phyloP scores from a whole-genome alignment of 768 basidiomycete species.

The Amanita thiersii region DNA sequence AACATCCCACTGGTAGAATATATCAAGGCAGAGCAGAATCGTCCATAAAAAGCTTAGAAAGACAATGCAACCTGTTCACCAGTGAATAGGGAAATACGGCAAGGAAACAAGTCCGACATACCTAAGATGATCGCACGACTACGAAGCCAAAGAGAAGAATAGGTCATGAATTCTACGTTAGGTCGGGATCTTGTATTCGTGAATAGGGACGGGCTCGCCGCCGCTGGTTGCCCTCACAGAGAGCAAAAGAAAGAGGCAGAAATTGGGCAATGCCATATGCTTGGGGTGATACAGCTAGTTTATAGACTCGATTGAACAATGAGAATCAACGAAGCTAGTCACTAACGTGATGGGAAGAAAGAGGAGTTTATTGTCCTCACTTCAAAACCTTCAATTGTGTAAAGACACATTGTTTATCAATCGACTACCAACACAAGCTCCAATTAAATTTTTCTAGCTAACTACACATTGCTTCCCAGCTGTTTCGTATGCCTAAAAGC shows the following conservation, averaged over 20 bases:
- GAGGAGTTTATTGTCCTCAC: conserved; percentile 17
- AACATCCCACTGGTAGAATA: conserved; percentile 38
- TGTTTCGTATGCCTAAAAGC: no score
- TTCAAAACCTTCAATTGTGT: conserved; percentile 10
- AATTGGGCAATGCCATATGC: no score
- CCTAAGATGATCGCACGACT: conserved; percentile 1
- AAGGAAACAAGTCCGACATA: not conserved
- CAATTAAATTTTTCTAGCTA: no score
- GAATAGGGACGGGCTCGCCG: conserved; percentile 5
- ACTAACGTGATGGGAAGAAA: no score
- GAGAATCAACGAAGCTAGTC: no score
- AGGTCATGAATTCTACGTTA: not conserved
- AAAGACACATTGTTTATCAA: conserved; percentile 3
- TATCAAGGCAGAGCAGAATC: conserved; percentile 34
- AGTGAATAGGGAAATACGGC: not conserved
- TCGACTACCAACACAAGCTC: no score
- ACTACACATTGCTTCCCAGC: no score
- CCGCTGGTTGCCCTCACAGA: conserved; percentile 5
- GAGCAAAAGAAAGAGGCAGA: no score
- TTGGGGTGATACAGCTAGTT: no score
- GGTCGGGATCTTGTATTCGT: not conserved
- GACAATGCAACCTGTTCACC: conserved; percentile 29
- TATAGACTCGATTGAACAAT: no score
- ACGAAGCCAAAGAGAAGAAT: conserved; percentile 3
- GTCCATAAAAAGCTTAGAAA: conserved; percentile 41